Evolutionary conservation across 1,284 basidiomycete genomes (phyloP).

Genomic region (Moniliophthora roreri): DNA sequence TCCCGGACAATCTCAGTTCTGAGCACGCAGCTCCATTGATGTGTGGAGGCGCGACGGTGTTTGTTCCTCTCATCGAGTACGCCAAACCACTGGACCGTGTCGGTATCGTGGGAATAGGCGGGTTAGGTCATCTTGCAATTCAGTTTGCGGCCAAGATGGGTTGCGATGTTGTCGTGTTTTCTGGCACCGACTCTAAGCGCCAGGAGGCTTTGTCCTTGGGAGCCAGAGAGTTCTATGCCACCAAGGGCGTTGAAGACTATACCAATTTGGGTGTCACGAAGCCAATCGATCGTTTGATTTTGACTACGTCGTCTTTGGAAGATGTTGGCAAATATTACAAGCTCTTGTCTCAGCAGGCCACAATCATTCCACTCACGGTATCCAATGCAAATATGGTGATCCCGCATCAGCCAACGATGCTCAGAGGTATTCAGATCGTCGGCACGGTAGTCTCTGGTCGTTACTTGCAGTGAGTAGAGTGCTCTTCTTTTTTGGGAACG

Average conservation of each 20-base stretch:
- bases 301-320: conserved; percentile 9
- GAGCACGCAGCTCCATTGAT: conserved; percentile 49
- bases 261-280: conserved; percentile 17
- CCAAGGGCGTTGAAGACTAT: conserved; percentile 27
- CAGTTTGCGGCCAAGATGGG: conserved; percentile 54
- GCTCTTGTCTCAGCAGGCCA: conserved; percentile 5
- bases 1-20: conserved; percentile 55
- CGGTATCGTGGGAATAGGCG: conserved; percentile 63
- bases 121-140: conserved; percentile 52
- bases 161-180: conserved; percentile 63
- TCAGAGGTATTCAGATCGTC: conserved; percentile 13
- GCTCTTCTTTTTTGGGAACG: not conserved
- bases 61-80: conserved; percentile 53
- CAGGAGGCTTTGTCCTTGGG: conserved; percentile 60
- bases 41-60: conserved; percentile 46
- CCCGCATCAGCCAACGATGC: conserved; percentile 6
- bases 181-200: conserved; percentile 53
- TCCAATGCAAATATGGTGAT: not conserved
- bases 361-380: conserved; percentile 10
- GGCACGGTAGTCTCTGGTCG: conserved; percentile 14
- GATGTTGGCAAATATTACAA: conserved; percentile 7
- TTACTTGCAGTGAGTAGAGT: conserved; percentile 10
- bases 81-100: conserved; percentile 48
- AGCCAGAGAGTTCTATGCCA: conserved; percentile 47
- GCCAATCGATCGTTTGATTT: conserved; percentile 22